Base-by-base conservation (phyloP, 2,329 filamentous ascomycete genomes). In the Dactylellina parvicollis region DNA sequence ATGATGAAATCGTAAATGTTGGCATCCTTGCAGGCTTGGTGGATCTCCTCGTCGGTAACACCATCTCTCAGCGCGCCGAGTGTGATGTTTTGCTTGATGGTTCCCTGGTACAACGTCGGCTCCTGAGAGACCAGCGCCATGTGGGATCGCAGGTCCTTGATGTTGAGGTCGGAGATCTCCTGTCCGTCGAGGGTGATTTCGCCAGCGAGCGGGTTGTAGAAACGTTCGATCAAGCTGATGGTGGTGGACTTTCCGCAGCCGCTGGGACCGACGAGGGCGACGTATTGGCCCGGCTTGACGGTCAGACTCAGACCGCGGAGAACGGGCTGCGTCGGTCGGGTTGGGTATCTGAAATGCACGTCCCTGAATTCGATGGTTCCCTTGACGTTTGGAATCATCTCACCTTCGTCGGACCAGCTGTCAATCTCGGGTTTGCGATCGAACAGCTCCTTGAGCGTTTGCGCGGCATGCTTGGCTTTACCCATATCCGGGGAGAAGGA, bases 181-280 rank as follows among this genome's bases (percentile, higher is more conserved):
- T 89, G 87, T 64, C 89, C 92, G 78, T 98, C 94, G 16, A 98
- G 85, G 69, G 88, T 91, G 32, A 99, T 85, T 12, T 88, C 88
- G 10, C 95, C 95, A 0, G 87, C 85, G 0, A 95, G 85, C 0
- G 93, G 91, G 77, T 98, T 92, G 79, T 98, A 98, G 83, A 98
- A 98, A 32, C 95, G 90, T 80, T 98, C 94, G 30, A 98, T 84
- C 2, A 98, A 50, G 85, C 2, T 92, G 79, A 98, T 96, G 0
- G 93, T 96, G 0, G 95, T 98, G 54, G 89, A 92, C 83, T 99
- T 98, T 67, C 95, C 95, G 79, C 93, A 96, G 1, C 95, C 94
- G 47, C 90, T 95, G 0, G 94, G 90, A n/a, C 95, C 95, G 7
- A 98, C 95, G 1, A 98, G 86, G 0, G 94, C 95, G 5, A 94